Evolutionary conservation across 345 rosid species (phyloP), one percentile per base, ranked within the genome.

Genomic region (Lepidium aucheri): DNA sequence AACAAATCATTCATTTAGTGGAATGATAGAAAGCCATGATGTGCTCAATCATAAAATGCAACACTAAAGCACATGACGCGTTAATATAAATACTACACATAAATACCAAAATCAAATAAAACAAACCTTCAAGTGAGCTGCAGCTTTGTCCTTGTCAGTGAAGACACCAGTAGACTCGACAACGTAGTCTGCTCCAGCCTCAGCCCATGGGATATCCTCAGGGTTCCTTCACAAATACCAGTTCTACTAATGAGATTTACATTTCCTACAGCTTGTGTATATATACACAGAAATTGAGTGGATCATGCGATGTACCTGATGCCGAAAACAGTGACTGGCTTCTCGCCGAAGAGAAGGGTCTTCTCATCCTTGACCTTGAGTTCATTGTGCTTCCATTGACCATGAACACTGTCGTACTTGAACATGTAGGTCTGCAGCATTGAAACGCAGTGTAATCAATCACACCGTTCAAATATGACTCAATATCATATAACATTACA

Each of bases 131-230:
- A 92, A 80, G 81, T 89, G 98, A 59, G 96, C 90, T 67, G 96
- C 95, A 61, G 93, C 98, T 74, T 89, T 91, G 26, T 83, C 96
- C 82, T 92, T 89, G 88, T 92, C 96, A 1, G 96, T 92, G 86
- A 92, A 92, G 47, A 89, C 96, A 53, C 95, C 91, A 1, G 93
- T 92, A 9, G 96, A 86, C 77, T 92, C 95, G 7, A 92, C 96
- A 35, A 92, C 82, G 51, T 53, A 85, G 20, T 86, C 96, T 3
- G 95, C 98, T 28, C 95, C 95, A 4, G 89, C 58, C 76, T 75
- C 67, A 22, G 54, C 95, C 96, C 96, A 92, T 42, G 96, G 95
- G 24, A 89, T 92, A 80, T 92, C 96, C 81, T 92, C 96, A 3
- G 95, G 95, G 78, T 92, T 92, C 78, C 96, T 91, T 32, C 51